Conservation (phyloP, 345 rosid species). For the Brassica juncea region DNA sequence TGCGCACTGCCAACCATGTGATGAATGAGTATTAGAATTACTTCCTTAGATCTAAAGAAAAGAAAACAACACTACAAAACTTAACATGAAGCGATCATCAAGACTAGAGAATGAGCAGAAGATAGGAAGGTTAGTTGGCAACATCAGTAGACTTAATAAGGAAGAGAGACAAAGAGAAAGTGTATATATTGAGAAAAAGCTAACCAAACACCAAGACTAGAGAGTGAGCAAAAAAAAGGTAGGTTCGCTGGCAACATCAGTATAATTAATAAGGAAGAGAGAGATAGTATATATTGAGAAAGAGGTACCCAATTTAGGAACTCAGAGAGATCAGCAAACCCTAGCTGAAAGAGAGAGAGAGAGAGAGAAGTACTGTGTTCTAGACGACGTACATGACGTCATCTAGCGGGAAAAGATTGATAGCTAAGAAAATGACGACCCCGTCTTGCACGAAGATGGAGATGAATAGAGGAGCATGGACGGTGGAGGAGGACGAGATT, state of each 20-base stretch:
- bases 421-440: conserved; percentile 36
- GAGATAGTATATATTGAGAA: not conserved
- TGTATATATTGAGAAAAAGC: too few species aligned
- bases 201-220: too few species aligned
- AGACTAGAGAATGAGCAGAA: conserved; percentile 22
- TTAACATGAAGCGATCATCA: not conserved
- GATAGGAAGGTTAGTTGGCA: conserved; percentile 36
- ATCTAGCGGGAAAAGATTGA: conserved; percentile 8
- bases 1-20: too few species aligned
- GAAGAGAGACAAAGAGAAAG: not conserved
- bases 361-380: not conserved
- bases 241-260: too few species aligned
- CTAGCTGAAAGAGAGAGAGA: conserved; percentile 12
- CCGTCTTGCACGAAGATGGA: conserved; percentile 74
- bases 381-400: conserved; percentile 21
- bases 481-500: conserved; percentile 76
- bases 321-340: conserved; percentile 36
- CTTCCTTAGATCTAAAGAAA: too few species aligned
- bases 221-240: too few species aligned
- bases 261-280: too few species aligned
- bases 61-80: too few species aligned
- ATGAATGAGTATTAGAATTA: too few species aligned
- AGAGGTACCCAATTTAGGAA: conserved; percentile 17
- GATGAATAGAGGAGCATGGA: conserved; percentile 90
- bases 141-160: conserved; percentile 31